Base-by-base conservation (phyloP, 768 basidiomycete species). In the Trametes meyenii region DNA sequence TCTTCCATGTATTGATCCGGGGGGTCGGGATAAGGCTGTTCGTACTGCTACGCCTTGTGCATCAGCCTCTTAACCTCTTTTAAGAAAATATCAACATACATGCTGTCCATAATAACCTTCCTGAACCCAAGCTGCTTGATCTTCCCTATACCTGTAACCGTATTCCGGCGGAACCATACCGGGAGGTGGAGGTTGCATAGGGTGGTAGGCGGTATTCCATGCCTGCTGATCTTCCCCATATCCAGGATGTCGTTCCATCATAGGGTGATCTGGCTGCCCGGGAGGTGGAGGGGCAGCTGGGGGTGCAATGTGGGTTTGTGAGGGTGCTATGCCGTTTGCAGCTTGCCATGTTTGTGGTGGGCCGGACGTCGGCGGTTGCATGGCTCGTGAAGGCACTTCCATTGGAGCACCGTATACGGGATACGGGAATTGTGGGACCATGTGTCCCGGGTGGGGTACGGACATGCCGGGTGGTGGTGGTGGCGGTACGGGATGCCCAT, bases 331-430 rank as follows among this genome's bases (percentile, higher is more conserved):
- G 23, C 79, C 81, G 44, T 77, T 80, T 5, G 85, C 73, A 7
- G 81, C 78, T 67, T 88, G 87, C 88, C 89, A 89, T 17, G 85
- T 77, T 61, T 85, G 87, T 5, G 85, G 81, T 8, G 84, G 80
- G 2, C 78, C 79, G 29, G 81, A 73, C 14, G 81, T 72, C 14
- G 81, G 73, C 10, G 78, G 75, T 43, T 80, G 82, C 65, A 84
- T 76, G 35, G 79, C 70, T 21, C 77, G 73, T 35, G 69, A n/a
- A 72, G 66, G 64, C 69, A 77, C 26, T 69, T 64, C 58, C 62
- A 67, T 67, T 1, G 66, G 63, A 3, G 43, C 13, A 4, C 51
- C 48, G 40, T 66, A 68, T 4, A 66, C 67, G 1, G 58, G 24
- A 45, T 62, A 68, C 0, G 72, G 60, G 56, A 70, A 74, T 38